Percentiles rank a stretch among this genome's conserved stretches.
phyloP scores from a whole-genome alignment of 257 asterid genomes.

The Linaria vulgaris region DNA sequence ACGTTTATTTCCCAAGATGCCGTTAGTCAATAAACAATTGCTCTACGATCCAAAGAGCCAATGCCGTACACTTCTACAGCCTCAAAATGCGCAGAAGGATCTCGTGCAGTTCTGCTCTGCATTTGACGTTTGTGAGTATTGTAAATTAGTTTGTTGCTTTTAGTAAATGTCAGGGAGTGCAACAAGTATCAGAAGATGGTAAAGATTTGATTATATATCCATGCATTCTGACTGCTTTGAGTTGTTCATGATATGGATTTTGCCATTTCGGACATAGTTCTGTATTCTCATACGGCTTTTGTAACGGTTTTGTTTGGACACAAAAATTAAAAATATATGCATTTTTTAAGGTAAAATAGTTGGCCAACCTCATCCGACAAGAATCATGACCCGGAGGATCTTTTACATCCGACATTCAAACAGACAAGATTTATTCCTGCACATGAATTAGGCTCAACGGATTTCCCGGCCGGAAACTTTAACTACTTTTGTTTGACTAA shows the following conservation, averaged over 20 bases:
- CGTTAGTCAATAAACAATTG: slow-evolving; percentile 13
- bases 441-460: no score
- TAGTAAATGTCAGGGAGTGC: slow-evolving; percentile 17
- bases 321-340: no score
- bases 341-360: not conserved
- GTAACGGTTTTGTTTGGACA: not conserved
- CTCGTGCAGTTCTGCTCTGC: not conserved
- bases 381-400: no score
- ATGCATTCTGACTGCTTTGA: slow-evolving; percentile 4
- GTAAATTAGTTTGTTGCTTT: slow-evolving; percentile 18
- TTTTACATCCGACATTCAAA: no score
- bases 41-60: not conserved
- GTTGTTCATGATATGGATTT: not conserved
- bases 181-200: slow-evolving; percentile 1
- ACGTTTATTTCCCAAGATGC: slow-evolving; percentile 50
- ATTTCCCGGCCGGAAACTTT: no score
- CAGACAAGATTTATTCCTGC: no score
- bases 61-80: not conserved
- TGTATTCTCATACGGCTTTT: not conserved
- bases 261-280: not conserved
- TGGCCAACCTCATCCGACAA: not conserved
- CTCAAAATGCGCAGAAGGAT: not conserved
- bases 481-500: no score
- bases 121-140: slow-evolving; percentile 6
- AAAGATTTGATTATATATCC: slow-evolving; percentile 3